These are phyloP conservation scores for Fonsecaea pugnacius DNA, from an alignment of 2,329 filamentous ascomycete genomes.

Conservation along the genomic window DNA sequence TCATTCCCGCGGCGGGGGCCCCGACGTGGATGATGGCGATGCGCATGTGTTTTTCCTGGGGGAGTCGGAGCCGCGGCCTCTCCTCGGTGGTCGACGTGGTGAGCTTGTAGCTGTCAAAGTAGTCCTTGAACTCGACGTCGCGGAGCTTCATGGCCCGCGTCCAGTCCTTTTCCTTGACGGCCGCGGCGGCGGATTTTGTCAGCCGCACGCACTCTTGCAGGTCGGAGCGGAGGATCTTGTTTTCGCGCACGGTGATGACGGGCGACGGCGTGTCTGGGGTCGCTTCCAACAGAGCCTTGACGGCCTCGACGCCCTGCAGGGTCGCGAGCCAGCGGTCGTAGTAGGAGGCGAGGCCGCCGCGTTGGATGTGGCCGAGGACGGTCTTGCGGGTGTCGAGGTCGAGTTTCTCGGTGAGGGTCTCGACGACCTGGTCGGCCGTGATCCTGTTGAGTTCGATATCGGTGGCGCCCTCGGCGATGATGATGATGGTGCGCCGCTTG, in stretches of 20 bases:
- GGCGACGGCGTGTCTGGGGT: constrained; percentile 88
- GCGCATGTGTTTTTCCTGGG: constrained; percentile 79
- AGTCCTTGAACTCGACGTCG: constrained; percentile 91
- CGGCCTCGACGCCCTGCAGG: constrained; percentile 90
- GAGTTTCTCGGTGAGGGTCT: constrained; percentile 80
- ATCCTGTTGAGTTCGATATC: constrained; percentile 85
- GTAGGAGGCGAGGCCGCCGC: constrained; percentile 86
- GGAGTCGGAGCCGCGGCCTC: constrained; percentile 69
- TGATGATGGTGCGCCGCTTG: constrained; percentile 97
- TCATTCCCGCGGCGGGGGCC: constrained; percentile 96
- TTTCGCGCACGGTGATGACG: constrained; percentile 95
- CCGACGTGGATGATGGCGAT: constrained; percentile 97
- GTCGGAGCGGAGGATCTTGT: constrained; percentile 91
- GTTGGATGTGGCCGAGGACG: constrained; percentile 91
- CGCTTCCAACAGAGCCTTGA: constrained; percentile 88
- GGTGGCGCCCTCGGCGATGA: constrained; percentile 92
- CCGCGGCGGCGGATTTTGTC: constrained; percentile 80
- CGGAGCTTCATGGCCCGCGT: constrained; percentile 83
- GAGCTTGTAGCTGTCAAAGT: constrained; percentile 86
- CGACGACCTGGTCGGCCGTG: constrained; percentile 77
- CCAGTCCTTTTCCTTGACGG: constrained; percentile 85
- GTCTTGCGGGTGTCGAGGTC: constrained; percentile 91
- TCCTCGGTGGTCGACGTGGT: constrained; percentile 74
- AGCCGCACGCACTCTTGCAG: constrained; percentile 85
- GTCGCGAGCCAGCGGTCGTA: constrained; percentile 95